Conservation (phyloP, 352 stramenopile genomes). For the Chrysophaeum taylorii region DNA sequence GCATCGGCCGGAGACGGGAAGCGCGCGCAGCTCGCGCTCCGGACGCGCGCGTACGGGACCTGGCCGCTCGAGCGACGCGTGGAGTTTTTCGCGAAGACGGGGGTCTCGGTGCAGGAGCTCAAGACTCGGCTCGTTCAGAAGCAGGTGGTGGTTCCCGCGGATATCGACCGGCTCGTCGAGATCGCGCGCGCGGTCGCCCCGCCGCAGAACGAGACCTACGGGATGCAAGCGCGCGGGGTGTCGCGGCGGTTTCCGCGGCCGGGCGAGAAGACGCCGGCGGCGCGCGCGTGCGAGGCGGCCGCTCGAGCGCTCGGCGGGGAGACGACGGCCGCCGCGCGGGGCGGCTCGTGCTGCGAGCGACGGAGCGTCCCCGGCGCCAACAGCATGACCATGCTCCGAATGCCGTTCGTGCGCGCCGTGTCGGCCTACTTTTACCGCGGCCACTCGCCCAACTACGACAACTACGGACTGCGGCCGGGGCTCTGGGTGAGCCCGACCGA, state of each 20-base stretch:
- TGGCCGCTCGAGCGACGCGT: constrained; percentile 5
- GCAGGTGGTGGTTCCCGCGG: background rate
- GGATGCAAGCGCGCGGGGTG: too few relatives aligned
- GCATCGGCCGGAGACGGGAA: background rate
- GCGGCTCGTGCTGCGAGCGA: background rate
- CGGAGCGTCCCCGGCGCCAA: background rate
- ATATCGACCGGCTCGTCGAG: background rate
- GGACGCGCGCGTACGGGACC: background rate
- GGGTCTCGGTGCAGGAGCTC: background rate
- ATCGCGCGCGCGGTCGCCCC: background rate
- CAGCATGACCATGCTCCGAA: background rate
- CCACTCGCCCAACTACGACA: constrained; percentile 8
- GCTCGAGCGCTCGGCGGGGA: background rate
- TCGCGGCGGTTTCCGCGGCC: background rate
- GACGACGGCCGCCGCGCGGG: background rate
- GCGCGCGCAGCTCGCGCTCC: background rate
- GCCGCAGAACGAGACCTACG: background rate
- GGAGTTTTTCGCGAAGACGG: constrained; percentile 9
- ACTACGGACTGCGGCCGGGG: background rate
- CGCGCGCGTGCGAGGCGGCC: background rate
- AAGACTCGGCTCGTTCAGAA: background rate
- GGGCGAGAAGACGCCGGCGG: background rate
- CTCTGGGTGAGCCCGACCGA: constrained; percentile 2
- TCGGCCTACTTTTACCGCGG: constrained; percentile 3
- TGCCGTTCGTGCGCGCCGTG: background rate